A percentile compares a stretch with the other conserved stretches of the same genome.
Evolutionary conservation across 306 rosid genomes (phyloP).

Genomic region (Herpetospermum pedunculosum): DNA sequence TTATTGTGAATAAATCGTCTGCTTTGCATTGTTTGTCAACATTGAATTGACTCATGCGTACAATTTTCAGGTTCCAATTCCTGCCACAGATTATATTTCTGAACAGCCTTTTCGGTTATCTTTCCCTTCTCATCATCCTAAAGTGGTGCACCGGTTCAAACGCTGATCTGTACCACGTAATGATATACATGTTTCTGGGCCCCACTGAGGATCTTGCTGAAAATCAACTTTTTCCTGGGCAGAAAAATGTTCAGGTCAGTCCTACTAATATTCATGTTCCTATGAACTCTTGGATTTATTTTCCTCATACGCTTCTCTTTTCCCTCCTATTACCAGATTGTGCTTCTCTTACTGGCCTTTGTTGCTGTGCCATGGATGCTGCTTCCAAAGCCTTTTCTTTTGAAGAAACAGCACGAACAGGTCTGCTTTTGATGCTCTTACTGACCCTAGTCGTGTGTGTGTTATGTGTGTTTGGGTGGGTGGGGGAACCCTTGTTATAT

Average conservation of each 20-base stretch:
- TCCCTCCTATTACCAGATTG: conserved; percentile 34
- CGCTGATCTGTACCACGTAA: conserved; percentile 81
- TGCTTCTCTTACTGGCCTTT: conserved; percentile 61
- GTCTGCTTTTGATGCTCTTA: conserved; percentile 30
- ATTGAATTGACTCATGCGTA: conserved; percentile 11
- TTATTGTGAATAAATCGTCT: not conserved
- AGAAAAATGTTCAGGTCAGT: conserved; percentile 69
- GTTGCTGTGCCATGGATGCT: conserved; percentile 99
- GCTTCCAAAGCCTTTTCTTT: conserved; percentile 85
- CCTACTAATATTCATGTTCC: not conserved
- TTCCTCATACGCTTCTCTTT: conserved; percentile 6
- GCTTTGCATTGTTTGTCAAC: not conserved
- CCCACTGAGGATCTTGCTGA: conserved; percentile 88
- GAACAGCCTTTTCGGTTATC: conserved; percentile 85
- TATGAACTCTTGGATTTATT: not conserved
- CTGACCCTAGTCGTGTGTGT: not conserved
- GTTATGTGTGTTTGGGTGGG: not conserved
- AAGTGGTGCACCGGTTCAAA: conserved; percentile 97
- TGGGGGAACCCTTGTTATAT: not conserved
- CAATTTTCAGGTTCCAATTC: conserved; percentile 74
- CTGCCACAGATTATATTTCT: conserved; percentile 85
- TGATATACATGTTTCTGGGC: conserved; percentile 97
- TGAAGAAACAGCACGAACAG: conserved; percentile 79
- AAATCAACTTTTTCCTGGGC: conserved; percentile 88
- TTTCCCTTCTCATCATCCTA: conserved; percentile 61